These are phyloP conservation scores for Calonectria honghensis DNA, from an alignment of 2,329 filamentous ascomycete species.

Conservation along the genomic window DNA sequence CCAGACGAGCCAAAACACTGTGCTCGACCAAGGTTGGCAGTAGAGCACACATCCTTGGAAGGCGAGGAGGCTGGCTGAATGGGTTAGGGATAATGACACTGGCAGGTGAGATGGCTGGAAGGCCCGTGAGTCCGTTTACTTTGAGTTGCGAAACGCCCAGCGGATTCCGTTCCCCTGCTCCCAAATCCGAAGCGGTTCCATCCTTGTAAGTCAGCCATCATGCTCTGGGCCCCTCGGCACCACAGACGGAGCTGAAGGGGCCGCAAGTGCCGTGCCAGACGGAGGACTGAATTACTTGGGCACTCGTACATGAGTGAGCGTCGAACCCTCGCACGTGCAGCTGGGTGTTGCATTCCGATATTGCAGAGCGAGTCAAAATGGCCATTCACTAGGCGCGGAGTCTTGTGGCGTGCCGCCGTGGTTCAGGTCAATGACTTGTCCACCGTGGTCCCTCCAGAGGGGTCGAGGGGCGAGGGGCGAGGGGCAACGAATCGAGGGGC, in stretches of 20 bases:
- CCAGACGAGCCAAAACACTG: slow-evolving; percentile 34
- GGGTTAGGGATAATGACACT: slow-evolving; percentile 7
- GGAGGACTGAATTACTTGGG: slow-evolving; percentile 41
- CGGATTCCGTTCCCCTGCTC: slow-evolving; percentile 37
- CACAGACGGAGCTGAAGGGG: slow-evolving; percentile 42
- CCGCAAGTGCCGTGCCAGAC: slow-evolving; percentile 45
- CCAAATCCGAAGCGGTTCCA: slow-evolving; percentile 36
- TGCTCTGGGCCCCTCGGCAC: slow-evolving; percentile 24
- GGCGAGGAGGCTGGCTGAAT: slow-evolving; percentile 20
- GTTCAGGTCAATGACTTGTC: slow-evolving; percentile 48
- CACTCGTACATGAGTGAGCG: slow-evolving; percentile 41
- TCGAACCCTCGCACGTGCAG: slow-evolving; percentile 54
- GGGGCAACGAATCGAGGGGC: slow-evolving; percentile 11
- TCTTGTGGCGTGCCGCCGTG: slow-evolving; percentile 52
- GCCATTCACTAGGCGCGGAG: slow-evolving; percentile 43
- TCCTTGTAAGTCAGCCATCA: slow-evolving; percentile 34
- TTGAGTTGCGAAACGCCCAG: slow-evolving; percentile 45
- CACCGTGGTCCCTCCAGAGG: slow-evolving; percentile 17
- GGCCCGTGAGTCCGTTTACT: slow-evolving; percentile 47
- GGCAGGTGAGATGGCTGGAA: slow-evolving; percentile 44
- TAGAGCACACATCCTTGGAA: slow-evolving; percentile 11
- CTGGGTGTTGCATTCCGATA: slow-evolving; percentile 51
- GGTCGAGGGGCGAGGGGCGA: slow-evolving; percentile 27
- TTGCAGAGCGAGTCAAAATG: slow-evolving; percentile 46
- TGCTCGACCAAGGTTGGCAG: slow-evolving; percentile 4